Base-by-base conservation (phyloP, 257 asterid genomes). In the Nicotiana paniculata region DNA sequence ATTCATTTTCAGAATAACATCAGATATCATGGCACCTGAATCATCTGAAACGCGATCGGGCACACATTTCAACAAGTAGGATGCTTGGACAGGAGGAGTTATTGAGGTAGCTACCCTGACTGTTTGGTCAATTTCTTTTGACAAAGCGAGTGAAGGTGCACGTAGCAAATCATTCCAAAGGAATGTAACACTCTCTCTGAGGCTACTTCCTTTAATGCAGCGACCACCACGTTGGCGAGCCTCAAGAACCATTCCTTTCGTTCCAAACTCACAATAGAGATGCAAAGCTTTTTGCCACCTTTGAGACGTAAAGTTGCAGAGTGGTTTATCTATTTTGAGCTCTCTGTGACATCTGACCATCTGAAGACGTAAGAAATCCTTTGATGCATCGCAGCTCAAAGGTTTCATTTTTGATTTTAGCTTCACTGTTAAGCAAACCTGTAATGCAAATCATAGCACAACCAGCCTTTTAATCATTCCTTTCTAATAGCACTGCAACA, bases 11-110 rank as follows among this genome's bases (percentile, higher is more conserved):
- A 95, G 85, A 84, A 93, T 90, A n/a, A 95, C 90, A 64, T 95
- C 99, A 3, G 99, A 95, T 79, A 95, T 83, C 99, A 95, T 95
- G 3, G 97, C 95, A 2, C 98, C 99, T 1, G 97, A 91, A 86
- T 95, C 97, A 82, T 95, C 99, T 2, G 97, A 93, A 53, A 93
- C 98, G 76, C 97, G 88, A 32, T 95, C 99, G 0, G 99, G 93
- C 63, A 95, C 98, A 11, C 97, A 93, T 88, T 91, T 95, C 84
- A 95, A 84, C 88, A 95, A 87, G 90, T 95, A 93, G 4, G 98
- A 82, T 17, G 91, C 97, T 75, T 95, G 98, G 33, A 90, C 96
- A 5, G 99, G 99, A 63, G 99, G 99, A 58, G 99, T 95, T 69
- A 93, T 91, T 12, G 99, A 93, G 80, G 91, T 93, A 81, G 80